Evolutionary conservation across 129 eudicot species (phyloP).

Genomic region (Helianthus tuberosus): DNA sequence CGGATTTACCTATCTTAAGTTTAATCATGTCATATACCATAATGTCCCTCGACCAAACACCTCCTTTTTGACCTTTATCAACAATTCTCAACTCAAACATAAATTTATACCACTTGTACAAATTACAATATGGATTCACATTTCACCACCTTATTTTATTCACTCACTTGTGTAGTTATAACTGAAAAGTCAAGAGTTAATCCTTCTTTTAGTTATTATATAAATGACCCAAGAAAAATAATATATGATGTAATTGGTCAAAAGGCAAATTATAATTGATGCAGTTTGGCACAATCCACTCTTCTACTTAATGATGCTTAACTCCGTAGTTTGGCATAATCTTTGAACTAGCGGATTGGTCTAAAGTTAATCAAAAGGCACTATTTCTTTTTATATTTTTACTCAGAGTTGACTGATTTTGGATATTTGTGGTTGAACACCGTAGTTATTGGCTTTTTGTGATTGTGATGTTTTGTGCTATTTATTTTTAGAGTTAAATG

Average conservation of each 20-base stretch:
- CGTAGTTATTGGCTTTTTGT: too few species aligned
- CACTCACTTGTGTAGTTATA: not conserved
- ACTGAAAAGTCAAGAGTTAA: not conserved
- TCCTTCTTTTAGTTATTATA: not conserved
- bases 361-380: not conserved
- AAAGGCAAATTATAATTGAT: not conserved
- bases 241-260: not conserved
- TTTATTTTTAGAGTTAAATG: too few species aligned
- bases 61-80: not conserved
- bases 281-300: constrained; percentile 7
- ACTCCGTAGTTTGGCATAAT: not conserved
- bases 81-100: not conserved
- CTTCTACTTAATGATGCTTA: not conserved
- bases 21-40: not conserved
- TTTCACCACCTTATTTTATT: constrained; percentile 2
- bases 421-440: not conserved
- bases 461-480: too few species aligned
- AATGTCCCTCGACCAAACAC: not conserved
- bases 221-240: not conserved
- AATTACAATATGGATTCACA: not conserved
- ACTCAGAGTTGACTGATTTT: not conserved
- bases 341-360: not conserved
- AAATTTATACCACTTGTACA: not conserved
- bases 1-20: too few species aligned
- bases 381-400: not conserved